Base-by-base conservation (phyloP, 345 rosid species). In the Hypericum perforatum region DNA sequence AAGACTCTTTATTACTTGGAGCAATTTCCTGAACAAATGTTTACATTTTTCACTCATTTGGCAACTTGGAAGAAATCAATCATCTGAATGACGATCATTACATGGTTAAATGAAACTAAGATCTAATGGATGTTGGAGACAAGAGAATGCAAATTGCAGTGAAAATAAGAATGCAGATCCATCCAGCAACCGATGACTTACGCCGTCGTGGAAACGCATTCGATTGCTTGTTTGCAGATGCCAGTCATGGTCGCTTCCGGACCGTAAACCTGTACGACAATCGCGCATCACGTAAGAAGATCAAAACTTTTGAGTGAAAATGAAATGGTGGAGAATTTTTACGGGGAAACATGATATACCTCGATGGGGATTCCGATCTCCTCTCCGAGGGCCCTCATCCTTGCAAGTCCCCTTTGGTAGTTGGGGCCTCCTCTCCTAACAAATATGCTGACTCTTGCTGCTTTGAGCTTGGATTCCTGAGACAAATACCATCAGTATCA, bases 281-380 rank as follows among this genome's bases (percentile, higher is more conserved):
- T 11, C 8, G 8, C 9, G n/a, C 15, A 15, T 7, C 10, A 9
- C 8, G 12, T 12, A 52, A 5, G 36, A 48, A 11, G 6, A 48
- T 10, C 32, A 48, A 7, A 48, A 14, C 15, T 7, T 5, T 7
- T 14, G 5, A 6, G 16, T 3, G 16, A 11, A 29, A 11, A 51
- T 0, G 0, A 22, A 48, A 7, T 48, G 29, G 32, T 48, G 7
- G 55, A 12, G 7, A 52, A 32, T n/a, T 11, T 52, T 4, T 7
- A 2, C 5, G 55, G n/a, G 5, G n/a, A 3, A 0, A 13, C 14
- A 9, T 10, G n/a, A n/a, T 11, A 57, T 74, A 86, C 97, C 86
- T 90, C 94, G 43, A 90, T 77, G 8, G 97, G 97, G 65, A 90
- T 78, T 62, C 97, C 91, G 11, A 90, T 82, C 58, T 78, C 86